These are phyloP conservation scores for Vaccinium darrowii DNA, from an alignment of 148 eudicot species.

Conservation along the genomic window DNA sequence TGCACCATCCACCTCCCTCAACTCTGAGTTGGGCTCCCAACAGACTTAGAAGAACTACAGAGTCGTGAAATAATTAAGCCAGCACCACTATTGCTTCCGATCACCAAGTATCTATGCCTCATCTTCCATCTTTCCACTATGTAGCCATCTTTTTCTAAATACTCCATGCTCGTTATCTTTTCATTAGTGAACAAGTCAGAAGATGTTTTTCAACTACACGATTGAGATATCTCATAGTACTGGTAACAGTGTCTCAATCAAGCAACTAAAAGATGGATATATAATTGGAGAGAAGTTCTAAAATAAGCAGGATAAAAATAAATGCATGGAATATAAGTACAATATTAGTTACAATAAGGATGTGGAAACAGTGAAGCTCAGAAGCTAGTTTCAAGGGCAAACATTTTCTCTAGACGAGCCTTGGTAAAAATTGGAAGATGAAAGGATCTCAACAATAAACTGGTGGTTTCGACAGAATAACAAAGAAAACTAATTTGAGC, in stretches of 20 bases:
- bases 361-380: not conserved
- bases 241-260: not conserved
- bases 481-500: not conserved
- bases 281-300: not conserved
- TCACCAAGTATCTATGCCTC: not conserved
- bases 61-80: not conserved
- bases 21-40: not conserved
- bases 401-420: not conserved
- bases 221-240: not conserved
- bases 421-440: not conserved
- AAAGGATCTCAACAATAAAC: not conserved
- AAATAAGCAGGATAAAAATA: not conserved
- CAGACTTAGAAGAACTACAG: not conserved
- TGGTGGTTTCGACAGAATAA: not conserved
- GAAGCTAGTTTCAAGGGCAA: not conserved
- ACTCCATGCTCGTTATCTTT: not conserved
- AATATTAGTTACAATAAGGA: not conserved
- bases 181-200: not conserved
- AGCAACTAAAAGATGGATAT: not conserved
- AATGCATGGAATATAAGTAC: not conserved
- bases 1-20: not conserved
- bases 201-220: not conserved
- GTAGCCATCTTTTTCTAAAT: not conserved
- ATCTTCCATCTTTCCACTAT: not conserved
- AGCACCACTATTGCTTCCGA: not conserved